Conservation (phyloP, 768 basidiomycete genomes). For the Crepidotus variabilis region DNA sequence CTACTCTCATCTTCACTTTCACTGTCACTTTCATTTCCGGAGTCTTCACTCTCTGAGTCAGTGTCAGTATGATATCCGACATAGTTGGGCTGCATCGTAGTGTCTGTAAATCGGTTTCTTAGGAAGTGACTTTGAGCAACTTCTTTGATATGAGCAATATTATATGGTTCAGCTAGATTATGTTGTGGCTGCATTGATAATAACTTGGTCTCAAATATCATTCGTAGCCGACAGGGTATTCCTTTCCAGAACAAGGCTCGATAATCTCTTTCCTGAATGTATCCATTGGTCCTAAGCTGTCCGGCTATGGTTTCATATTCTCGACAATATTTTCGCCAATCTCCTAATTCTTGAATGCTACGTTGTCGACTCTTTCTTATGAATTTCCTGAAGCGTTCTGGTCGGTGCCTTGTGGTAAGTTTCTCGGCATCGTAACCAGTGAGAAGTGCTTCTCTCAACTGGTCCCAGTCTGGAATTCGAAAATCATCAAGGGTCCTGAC, state of each 20-base stretch:
- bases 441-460: conserved; percentile 1
- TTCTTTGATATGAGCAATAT: neutral
- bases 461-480: neutral
- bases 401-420: neutral
- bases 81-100: neutral
- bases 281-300: neutral
- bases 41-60: neutral
- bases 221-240: neutral
- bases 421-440: conserved; percentile 9
- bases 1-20: no score
- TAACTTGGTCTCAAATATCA: neutral
- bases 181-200: neutral
- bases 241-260: conserved; percentile 9
- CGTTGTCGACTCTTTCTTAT: neutral
- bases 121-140: conserved; percentile 8
- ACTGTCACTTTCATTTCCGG: neutral
- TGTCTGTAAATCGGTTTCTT: conserved; percentile 2
- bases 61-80: neutral
- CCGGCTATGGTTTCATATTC: conserved; percentile 2
- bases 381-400: neutral
- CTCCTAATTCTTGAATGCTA: neutral
- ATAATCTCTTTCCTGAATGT: neutral
- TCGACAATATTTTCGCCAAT: conserved; percentile 10
- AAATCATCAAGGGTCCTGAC: neutral
- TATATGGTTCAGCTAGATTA: conserved; percentile 4